Conservation (phyloP, 805 yeast genomes). For the Candida tallmaniae region DNA sequence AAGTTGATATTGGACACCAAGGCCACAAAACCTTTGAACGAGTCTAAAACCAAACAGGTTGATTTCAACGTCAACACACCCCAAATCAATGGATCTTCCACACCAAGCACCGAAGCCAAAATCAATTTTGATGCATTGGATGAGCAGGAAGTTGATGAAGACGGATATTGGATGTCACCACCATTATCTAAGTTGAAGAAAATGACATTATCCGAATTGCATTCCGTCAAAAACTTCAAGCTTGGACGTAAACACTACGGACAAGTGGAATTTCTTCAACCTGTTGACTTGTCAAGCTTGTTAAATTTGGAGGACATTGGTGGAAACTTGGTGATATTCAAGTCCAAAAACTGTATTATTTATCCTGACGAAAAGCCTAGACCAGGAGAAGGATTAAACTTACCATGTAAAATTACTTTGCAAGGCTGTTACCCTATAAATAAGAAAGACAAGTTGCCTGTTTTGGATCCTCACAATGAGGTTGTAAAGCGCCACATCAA, state of each 20-base stretch:
- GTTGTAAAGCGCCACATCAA: conserved; percentile 64
- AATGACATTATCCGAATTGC: conserved; percentile 59
- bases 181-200: conserved; percentile 56
- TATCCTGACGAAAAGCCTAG: conserved; percentile 74
- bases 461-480: conserved; percentile 75
- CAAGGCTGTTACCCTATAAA: conserved; percentile 80
- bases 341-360: conserved; percentile 54
- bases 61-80: conserved; percentile 32
- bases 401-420: conserved; percentile 66
- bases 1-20: conserved; percentile 46
- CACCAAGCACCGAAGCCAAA: conserved; percentile 12
- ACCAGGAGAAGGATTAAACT: conserved; percentile 78
- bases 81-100: conserved; percentile 7
- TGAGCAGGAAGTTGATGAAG: conserved; percentile 47
- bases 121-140: conserved; percentile 9
- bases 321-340: conserved; percentile 61
- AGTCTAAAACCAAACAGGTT: conserved; percentile 14
- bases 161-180: conserved; percentile 89
- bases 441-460: conserved; percentile 64
- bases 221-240: conserved; percentile 56
- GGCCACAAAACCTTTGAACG: background rate
- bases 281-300: conserved; percentile 77
- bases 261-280: conserved; percentile 65
- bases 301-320: conserved; percentile 51
- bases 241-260: conserved; percentile 83